A percentile compares a stretch with the other conserved stretches of the same genome.
phyloP scores from a whole-genome alignment of 2,329 filamentous ascomycete genomes.

The Biscogniauxia sp. region DNA sequence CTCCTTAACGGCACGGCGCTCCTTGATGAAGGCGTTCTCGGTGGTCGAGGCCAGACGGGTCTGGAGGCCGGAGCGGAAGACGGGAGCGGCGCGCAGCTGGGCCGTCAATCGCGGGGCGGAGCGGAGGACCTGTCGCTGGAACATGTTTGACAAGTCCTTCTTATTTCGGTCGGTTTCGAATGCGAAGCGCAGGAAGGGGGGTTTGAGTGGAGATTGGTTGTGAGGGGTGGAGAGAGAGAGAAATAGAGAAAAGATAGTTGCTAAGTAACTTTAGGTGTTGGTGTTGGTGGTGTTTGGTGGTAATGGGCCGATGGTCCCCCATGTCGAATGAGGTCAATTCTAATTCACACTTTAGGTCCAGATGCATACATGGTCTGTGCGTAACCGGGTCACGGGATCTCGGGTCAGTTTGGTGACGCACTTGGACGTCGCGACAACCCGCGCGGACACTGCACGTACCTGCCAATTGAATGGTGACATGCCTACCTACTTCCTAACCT shows the following conservation, averaged over 20 bases:
- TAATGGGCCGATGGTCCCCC: neutral
- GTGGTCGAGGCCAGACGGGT: slow-evolving; percentile 67
- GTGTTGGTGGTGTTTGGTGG: slow-evolving; percentile 12
- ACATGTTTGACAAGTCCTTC: slow-evolving; percentile 47
- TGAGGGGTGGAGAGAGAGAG: no score
- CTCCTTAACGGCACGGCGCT: slow-evolving; percentile 85
- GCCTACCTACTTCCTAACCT: no score
- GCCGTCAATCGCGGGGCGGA: slow-evolving; percentile 60
- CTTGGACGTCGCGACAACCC: slow-evolving; percentile 18
- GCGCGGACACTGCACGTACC: neutral
- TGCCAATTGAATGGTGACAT: no score
- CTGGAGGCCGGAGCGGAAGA: slow-evolving; percentile 58
- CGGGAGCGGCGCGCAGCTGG: slow-evolving; percentile 54
- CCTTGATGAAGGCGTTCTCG: slow-evolving; percentile 92
- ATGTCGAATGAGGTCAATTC: slow-evolving; percentile 16
- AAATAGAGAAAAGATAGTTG: no score
- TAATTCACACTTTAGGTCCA: no score
- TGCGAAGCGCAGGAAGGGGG: neutral
- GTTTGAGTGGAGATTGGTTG: neutral
- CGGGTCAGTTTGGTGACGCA: slow-evolving; percentile 30
- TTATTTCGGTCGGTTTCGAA: neutral
- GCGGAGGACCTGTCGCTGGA: slow-evolving; percentile 61
- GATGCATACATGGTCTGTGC: slow-evolving; percentile 15
- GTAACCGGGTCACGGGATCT: slow-evolving; percentile 24
- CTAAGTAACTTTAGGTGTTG: no score